Conservation (phyloP, 495 filamentous ascomycete genomes). For the Immersiella caudata region DNA sequence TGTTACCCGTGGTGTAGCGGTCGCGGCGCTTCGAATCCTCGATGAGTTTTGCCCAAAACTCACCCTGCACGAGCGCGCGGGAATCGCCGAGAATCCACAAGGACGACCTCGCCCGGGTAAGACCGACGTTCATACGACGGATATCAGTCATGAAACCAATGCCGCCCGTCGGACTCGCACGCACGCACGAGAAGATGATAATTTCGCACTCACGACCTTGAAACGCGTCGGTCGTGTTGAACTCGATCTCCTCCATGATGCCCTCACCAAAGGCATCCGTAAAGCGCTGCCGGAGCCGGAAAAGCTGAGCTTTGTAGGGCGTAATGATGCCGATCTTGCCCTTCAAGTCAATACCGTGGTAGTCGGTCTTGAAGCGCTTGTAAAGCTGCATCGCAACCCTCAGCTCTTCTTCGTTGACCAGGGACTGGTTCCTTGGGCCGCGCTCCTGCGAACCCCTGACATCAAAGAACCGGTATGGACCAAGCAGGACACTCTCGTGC, state of each 20-base stretch:
- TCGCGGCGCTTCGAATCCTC: slow-evolving; percentile 73
- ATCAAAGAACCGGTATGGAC: slow-evolving; percentile 97
- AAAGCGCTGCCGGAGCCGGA: slow-evolving; percentile 74
- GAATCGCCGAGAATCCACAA: slow-evolving; percentile 96
- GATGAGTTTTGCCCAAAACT: slow-evolving; percentile 87
- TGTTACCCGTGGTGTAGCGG: slow-evolving; percentile 74
- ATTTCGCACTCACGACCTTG: slow-evolving; percentile 96
- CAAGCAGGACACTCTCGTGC: slow-evolving; percentile 80
- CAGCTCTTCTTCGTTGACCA: slow-evolving; percentile 87
- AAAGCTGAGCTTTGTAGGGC: slow-evolving; percentile 92
- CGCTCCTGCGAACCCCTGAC: slow-evolving; percentile 84
- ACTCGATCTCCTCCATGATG: slow-evolving; percentile 81
- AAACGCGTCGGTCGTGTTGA: slow-evolving; percentile 98
- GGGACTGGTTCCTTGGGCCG: slow-evolving; percentile 77
- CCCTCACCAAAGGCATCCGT: slow-evolving; percentile 66
- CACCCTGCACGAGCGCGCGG: slow-evolving; percentile 76
- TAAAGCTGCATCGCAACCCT: slow-evolving; percentile 83
- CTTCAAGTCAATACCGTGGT: slow-evolving; percentile 65
- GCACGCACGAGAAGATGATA: slow-evolving; percentile 98
- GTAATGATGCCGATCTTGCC: slow-evolving; percentile 96
- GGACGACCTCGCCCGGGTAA: slow-evolving; percentile 93
- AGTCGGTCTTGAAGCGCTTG: slow-evolving; percentile 73
- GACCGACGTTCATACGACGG: slow-evolving; percentile 98
- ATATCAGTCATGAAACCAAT: slow-evolving; percentile 99
- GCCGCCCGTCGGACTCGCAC: slow-evolving; percentile 81